Percentiles rank a stretch among this genome's conserved stretches.
These are phyloP conservation scores for Wickerhamomyces bisporus DNA, from an alignment of 805 yeast genomes.

Conservation along the genomic window DNA sequence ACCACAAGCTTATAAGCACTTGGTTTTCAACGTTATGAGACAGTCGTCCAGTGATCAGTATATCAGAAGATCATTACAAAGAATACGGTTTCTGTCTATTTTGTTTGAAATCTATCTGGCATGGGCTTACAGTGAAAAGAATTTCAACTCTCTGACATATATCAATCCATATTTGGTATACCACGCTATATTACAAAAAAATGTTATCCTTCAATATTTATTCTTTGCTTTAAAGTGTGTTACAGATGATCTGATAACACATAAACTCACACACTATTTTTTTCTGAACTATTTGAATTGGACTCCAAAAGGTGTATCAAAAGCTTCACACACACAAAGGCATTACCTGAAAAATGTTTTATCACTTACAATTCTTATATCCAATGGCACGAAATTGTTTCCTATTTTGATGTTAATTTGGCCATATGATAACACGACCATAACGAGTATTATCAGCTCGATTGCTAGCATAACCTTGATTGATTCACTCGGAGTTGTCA, in stretches of 20 bases:
- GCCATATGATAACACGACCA: slow-evolving; percentile 86
- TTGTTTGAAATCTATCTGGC: slow-evolving; percentile 84
- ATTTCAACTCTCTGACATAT: slow-evolving; percentile 23
- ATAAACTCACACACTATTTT: slow-evolving; percentile 29
- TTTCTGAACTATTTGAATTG: slow-evolving; percentile 24
- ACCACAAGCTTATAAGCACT: slow-evolving; percentile 83
- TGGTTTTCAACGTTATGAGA: slow-evolving; percentile 65
- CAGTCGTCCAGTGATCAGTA: slow-evolving; percentile 2
- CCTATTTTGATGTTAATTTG: slow-evolving; percentile 94
- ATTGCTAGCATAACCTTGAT: slow-evolving; percentile 58
- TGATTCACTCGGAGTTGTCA: slow-evolving; percentile 53
- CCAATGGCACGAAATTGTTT: slow-evolving; percentile 75
- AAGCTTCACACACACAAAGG: slow-evolving; percentile 9
- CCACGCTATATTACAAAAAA: slow-evolving; percentile 26
- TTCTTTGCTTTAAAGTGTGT: slow-evolving; percentile 51
- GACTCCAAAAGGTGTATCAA: slow-evolving; percentile 15
- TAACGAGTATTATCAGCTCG: slow-evolving; percentile 52
- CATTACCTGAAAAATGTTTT: slow-evolving; percentile 36
- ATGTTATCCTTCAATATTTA: slow-evolving; percentile 45
- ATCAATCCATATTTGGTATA: slow-evolving; percentile 23
- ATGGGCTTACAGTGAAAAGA: slow-evolving; percentile 88
- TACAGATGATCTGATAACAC: slow-evolving; percentile 39
- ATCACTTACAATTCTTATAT: slow-evolving; percentile 64
- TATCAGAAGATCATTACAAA: slow-evolving; percentile 19
- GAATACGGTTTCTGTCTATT: slow-evolving; percentile 57